Evolutionary conservation across 2,329 filamentous ascomycete species (phyloP).

Genomic region (Fusarium chaquense): DNA sequence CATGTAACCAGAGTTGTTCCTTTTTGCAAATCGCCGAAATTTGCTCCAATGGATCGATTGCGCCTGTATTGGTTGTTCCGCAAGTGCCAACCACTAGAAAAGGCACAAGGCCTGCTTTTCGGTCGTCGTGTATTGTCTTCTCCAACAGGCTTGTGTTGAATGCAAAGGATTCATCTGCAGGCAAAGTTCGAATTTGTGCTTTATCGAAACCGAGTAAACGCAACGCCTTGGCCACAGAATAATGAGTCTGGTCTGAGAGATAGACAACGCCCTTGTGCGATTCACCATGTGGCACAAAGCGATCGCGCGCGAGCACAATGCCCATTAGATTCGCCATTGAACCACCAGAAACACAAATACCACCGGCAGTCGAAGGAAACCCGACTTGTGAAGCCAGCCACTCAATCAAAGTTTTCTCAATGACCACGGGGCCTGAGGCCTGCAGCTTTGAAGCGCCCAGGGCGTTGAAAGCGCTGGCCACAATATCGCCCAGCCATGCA

Average conservation of each 20-base stretch:
- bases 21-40: slow-evolving; percentile 19
- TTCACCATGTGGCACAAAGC: slow-evolving; percentile 25
- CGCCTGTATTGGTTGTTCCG: slow-evolving; percentile 33
- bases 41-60: slow-evolving; percentile 4
- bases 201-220: slow-evolving; percentile 17
- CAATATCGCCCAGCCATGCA: slow-evolving; percentile 43
- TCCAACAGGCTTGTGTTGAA: background rate
- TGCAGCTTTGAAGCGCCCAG: slow-evolving; percentile 40
- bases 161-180: background rate
- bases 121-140: background rate
- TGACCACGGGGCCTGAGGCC: slow-evolving; percentile 37
- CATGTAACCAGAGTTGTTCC: slow-evolving; percentile 42
- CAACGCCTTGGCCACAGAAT: slow-evolving; percentile 24
- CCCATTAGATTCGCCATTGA: slow-evolving; percentile 47
- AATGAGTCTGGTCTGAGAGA: slow-evolving; percentile 24
- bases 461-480: slow-evolving; percentile 40
- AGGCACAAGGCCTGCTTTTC: background rate
- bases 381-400: slow-evolving; percentile 39
- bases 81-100: slow-evolving; percentile 34
- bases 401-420: slow-evolving; percentile 44
- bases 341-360: slow-evolving; percentile 44
- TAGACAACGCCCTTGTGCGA: background rate
- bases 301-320: slow-evolving; percentile 40
- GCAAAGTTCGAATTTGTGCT: background rate
- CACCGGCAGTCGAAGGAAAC: slow-evolving; percentile 33